Base-by-base conservation (phyloP, 2,329 filamentous ascomycete species). In the Ceratocystis colombiana region DNA sequence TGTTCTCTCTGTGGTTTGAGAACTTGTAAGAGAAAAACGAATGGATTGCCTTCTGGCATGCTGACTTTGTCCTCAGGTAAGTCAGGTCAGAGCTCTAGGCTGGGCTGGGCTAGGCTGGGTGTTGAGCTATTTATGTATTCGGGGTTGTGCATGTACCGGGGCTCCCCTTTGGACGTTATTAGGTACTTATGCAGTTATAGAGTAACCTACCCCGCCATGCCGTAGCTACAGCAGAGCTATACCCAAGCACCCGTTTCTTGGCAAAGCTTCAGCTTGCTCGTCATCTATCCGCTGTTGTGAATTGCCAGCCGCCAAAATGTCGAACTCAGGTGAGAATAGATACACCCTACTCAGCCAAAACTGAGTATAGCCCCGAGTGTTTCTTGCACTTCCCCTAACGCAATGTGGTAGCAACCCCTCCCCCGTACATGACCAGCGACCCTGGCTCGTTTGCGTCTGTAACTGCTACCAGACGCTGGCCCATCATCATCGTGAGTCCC, bases 391-490 rank as follows among this genome's bases (percentile, higher is more conserved):
- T 10, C 28, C 15, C 30, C 55, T 59, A 37, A 59, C 55, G 20
- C 30, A 30, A 17, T 59, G 28, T 10, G 15, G 28, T n/a, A 67
- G 66, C 59, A 41, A 45, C 48, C 12, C 66, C 72, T 95, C 89
- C 87, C 61, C 85, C 84, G 68, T 95, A 88, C 75, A 82, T 80
- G 71, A 97, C 91, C 46, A 85, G 82, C 71, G 92, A 97, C 78
- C 84, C 84, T 72, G 88, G 82, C 53, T 96, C 91, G 61, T 97
- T 97, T 74, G 94, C 89, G 64, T 90, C 86, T 75, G 80, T 86
- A 68, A 96, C 94, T 7, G 93, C 90, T 44, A 83, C 88, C 72
- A 87, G 91, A 70, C 83, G 94, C 75, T 99, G 93, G 94, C 94
- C 94, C 17, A 81, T 96, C 66, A 99, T 99, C 73, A 78, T 99